Evolutionary conservation across 2,329 filamentous ascomycete genomes (phyloP).

Genomic region (Ambrosiella beaveri): DNA sequence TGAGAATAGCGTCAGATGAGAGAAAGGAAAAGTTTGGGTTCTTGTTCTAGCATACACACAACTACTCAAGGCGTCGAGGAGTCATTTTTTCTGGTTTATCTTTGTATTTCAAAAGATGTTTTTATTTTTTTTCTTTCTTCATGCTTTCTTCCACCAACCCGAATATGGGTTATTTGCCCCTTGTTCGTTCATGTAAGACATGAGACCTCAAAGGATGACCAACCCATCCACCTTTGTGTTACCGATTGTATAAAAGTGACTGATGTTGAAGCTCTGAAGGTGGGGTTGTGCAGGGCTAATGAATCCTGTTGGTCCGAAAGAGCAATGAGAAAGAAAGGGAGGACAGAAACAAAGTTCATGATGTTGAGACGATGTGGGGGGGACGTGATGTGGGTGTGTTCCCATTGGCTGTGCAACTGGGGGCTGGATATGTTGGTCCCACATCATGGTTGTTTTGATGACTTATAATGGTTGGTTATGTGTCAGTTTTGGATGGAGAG

Average conservation of each 20-base stretch:
- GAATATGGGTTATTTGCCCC: neutral
- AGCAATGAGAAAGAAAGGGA: neutral
- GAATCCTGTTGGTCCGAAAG: neutral
- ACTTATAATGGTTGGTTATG: too few relatives aligned
- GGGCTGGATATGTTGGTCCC: neutral
- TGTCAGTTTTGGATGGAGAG: neutral
- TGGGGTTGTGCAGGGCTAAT: neutral
- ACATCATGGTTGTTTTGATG: neutral
- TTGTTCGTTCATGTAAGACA: neutral
- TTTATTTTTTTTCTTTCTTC: neutral
- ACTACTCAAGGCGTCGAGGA: constrained; percentile 13
- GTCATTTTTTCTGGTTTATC: constrained; percentile 11
- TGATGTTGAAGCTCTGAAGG: neutral
- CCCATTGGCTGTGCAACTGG: neutral
- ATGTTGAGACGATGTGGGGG: neutral
- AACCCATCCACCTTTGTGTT: neutral
- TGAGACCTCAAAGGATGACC: neutral
- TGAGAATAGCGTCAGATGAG: neutral
- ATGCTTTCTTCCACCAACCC: neutral
- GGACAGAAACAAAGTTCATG: neutral
- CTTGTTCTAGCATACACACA: constrained; percentile 8
- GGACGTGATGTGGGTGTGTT: neutral
- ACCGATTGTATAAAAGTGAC: neutral
- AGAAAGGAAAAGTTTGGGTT: constrained; percentile 12
- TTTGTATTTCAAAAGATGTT: constrained; percentile 3